phyloP scores from a whole-genome alignment of 2,329 filamentous ascomycete genomes.

The Hyphodiscus sp. region DNA sequence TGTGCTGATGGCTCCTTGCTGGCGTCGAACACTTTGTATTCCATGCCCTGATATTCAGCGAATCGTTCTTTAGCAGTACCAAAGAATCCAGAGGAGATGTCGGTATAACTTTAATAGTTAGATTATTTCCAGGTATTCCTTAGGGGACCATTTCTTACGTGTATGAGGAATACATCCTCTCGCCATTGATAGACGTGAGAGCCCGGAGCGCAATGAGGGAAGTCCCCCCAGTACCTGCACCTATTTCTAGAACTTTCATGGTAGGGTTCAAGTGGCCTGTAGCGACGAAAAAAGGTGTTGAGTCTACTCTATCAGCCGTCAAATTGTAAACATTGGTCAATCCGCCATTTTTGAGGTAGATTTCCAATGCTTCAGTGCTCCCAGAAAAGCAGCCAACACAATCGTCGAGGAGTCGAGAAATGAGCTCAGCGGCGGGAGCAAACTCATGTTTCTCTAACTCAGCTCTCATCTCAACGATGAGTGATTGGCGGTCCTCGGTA shows the following conservation, averaged over 20 bases:
- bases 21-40: slow-evolving; percentile 31
- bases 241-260: slow-evolving; percentile 29
- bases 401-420: background rate
- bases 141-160: background rate
- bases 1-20: slow-evolving; percentile 27
- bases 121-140: background rate
- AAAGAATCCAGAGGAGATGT: slow-evolving; percentile 29
- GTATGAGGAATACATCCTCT: slow-evolving; percentile 9
- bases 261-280: background rate
- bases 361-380: background rate
- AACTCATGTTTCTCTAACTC: background rate
- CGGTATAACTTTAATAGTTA: slow-evolving; percentile 10
- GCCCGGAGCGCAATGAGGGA: slow-evolving; percentile 11
- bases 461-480: background rate
- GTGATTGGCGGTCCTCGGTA: background rate
- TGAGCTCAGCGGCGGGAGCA: background rate
- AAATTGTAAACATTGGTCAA: background rate
- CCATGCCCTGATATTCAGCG: slow-evolving; percentile 23
- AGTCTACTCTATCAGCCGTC: too few species aligned
- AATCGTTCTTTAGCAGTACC: slow-evolving; percentile 29
- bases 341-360: background rate
- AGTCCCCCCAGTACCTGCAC: slow-evolving; percentile 24
- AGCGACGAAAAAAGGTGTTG: background rate
- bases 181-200: slow-evolving; percentile 2
- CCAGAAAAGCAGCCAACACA: background rate